phyloP scores from a whole-genome alignment of 495 filamentous ascomycete species.

The Hypoxylon fuscum region DNA sequence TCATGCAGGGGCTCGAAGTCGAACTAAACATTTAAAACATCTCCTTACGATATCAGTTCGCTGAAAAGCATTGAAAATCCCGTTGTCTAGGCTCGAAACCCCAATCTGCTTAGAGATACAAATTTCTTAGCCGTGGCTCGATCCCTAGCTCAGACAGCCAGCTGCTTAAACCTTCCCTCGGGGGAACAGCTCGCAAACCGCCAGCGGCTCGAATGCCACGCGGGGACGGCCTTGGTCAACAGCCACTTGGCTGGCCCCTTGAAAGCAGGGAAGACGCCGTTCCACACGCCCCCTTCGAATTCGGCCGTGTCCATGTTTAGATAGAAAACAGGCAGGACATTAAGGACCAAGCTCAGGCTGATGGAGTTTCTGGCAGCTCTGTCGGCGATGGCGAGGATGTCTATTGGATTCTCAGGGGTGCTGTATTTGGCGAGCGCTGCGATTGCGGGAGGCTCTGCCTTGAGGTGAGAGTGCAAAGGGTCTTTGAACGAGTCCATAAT shows the following conservation, averaged over 20 bases:
- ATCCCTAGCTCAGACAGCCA: too few species aligned
- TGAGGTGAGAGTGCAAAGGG: conserved; percentile 45
- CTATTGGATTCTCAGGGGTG: conserved; percentile 17
- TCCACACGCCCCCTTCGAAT: conserved; percentile 50
- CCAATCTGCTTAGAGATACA: too few species aligned
- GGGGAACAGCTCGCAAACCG: conserved; percentile 39
- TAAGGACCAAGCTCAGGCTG: neutral
- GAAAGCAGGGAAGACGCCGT: conserved; percentile 13
- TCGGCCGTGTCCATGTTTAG: conserved; percentile 46
- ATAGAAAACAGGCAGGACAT: conserved; percentile 46
- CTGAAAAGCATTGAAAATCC: too few species aligned
- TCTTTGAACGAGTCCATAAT: conserved; percentile 49
- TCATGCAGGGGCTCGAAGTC: too few species aligned
- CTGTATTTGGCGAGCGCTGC: conserved; percentile 32
- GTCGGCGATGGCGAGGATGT: neutral
- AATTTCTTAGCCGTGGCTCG: conserved; percentile 1
- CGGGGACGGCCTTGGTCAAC: conserved; percentile 20
- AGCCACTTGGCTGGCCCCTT: conserved; percentile 3
- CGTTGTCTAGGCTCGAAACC: too few species aligned
- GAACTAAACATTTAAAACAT: too few species aligned
- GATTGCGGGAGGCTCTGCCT: conserved; percentile 46
- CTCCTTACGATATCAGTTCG: too few species aligned
- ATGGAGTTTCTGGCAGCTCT: neutral
- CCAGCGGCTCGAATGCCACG: conserved; percentile 46
- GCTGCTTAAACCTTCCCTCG: neutral